A percentile compares a stretch with the other conserved stretches of the same genome.
Conservation (phyloP, 2,329 filamentous ascomycete species). For the Pyrenophora graminea region DNA sequence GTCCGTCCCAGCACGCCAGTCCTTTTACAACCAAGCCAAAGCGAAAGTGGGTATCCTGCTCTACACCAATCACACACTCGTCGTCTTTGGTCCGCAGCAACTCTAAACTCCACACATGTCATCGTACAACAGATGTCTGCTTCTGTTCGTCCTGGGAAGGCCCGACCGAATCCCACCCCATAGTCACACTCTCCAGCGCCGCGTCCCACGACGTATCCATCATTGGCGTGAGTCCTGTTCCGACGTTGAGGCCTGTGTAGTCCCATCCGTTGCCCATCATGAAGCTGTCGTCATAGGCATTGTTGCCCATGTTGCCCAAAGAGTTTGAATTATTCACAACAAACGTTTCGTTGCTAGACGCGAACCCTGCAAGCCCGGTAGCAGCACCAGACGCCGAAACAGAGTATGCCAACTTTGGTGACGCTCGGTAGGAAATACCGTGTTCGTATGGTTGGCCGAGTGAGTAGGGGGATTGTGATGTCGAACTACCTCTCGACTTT, state of each 20-base stretch:
- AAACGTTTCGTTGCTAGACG: conserved; percentile 11
- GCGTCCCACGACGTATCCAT: conserved; percentile 42
- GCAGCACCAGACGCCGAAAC: conserved; percentile 2
- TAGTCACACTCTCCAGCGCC: conserved; percentile 43
- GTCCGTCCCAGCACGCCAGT: neutral
- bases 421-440: conserved; percentile 36
- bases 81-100: neutral
- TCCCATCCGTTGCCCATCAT: conserved; percentile 43
- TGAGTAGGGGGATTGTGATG: conserved; percentile 44
- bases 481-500: conserved; percentile 36
- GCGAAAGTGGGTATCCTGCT: conserved; percentile 29
- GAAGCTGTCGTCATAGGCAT: conserved; percentile 25
- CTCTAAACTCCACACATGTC: neutral
- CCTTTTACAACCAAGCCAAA: neutral
- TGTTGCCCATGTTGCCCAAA: conserved; percentile 12
- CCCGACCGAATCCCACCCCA: conserved; percentile 38
- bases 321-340: conserved; percentile 11
- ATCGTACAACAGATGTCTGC: conserved; percentile 8
- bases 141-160: conserved; percentile 14
- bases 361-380: conserved; percentile 5
- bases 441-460: conserved; percentile 33
- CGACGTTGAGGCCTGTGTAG: conserved; percentile 26
- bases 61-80: neutral
- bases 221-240: conserved; percentile 40
- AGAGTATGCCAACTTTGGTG: conserved; percentile 22